Evolutionary conservation across 768 basidiomycete species (phyloP).

Genomic region (Pulveroboletus sp.): DNA sequence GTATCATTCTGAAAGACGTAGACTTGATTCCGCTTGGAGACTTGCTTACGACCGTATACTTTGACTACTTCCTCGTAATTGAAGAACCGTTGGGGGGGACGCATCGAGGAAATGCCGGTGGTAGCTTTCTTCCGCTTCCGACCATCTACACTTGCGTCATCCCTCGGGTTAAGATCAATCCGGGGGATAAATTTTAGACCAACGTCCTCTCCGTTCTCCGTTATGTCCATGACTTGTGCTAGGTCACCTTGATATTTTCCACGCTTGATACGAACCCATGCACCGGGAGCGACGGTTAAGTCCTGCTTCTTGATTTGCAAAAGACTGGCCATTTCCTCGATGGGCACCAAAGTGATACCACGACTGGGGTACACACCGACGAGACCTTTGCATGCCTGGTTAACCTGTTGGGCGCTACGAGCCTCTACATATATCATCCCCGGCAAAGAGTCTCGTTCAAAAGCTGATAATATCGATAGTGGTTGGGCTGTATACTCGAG

Average conservation of each 20-base stretch:
- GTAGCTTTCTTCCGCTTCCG: conserved; percentile 75
- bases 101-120: conserved; percentile 48
- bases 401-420: conserved; percentile 79
- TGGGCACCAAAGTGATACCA: conserved; percentile 82
- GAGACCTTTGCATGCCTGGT: conserved; percentile 80
- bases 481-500: conserved; percentile 74
- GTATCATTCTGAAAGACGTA: conserved; percentile 92
- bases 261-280: conserved; percentile 92
- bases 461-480: conserved; percentile 86
- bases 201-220: conserved; percentile 89
- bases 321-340: conserved; percentile 96
- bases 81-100: conserved; percentile 90
- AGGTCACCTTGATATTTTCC: conserved; percentile 94
- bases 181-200: conserved; percentile 95
- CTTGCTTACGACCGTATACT: conserved; percentile 74
- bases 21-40: conserved; percentile 66
- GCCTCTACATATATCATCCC: conserved; percentile 98
- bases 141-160: conserved; percentile 60
- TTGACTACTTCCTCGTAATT: conserved; percentile 89
- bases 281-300: conserved; percentile 73
- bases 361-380: conserved; percentile 87
- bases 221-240: conserved; percentile 91
- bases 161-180: conserved; percentile 90
- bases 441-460: conserved; percentile 90
- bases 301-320: conserved; percentile 96